Base-by-base conservation (phyloP, 2,329 filamentous ascomycete genomes). In the Aureobasidium subglaciale region DNA sequence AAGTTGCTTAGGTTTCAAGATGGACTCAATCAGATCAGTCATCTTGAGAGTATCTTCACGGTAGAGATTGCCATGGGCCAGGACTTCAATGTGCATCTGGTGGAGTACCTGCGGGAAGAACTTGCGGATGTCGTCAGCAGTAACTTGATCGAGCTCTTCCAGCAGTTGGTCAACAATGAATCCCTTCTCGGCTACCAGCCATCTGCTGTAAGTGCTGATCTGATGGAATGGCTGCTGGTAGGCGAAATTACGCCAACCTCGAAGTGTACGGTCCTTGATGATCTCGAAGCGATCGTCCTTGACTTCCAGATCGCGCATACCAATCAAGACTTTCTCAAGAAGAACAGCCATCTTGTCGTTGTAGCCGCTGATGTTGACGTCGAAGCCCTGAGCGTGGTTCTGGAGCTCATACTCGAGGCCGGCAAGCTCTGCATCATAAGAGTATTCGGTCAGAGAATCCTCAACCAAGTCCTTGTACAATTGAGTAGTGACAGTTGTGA, bases 261-360 rank as follows among this genome's bases (percentile, higher is more conserved):
- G 82, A 9, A 80, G 77, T 45, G 93, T 72, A 11, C 89, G 84
- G 70, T 99, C 93, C 68, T 95, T 95, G 70, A 96, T 83, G 62
- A 97, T 90, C 46, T 87, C 82, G 67, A 97, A 99, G 2, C 93
- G 84, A 56, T 95, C 90, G n/a, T 88, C 81, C 59, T 85, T 86
- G 62, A 97, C 80, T 34, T 90, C 83, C 5, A 97, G 76, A 63
- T 96, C 88, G 49, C 88, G 84, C 79, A 96, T 88, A 9, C 87
- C 90, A 11, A 84, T 73, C 24, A 96, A 75, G 4, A 97, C 88
- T 68, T 96, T 93, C 67, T 97, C 90, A 43, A 99, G 73, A 22
- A 99, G 79, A 0, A 96, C 90, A 0, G 87, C 78, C 65, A 99
- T 83, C 75, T 99, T 99, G 71, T 99, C 93, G 63, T 96, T 99